Conservation (phyloP, 2,329 filamentous ascomycete species). For the Diplocarpon mali region DNA sequence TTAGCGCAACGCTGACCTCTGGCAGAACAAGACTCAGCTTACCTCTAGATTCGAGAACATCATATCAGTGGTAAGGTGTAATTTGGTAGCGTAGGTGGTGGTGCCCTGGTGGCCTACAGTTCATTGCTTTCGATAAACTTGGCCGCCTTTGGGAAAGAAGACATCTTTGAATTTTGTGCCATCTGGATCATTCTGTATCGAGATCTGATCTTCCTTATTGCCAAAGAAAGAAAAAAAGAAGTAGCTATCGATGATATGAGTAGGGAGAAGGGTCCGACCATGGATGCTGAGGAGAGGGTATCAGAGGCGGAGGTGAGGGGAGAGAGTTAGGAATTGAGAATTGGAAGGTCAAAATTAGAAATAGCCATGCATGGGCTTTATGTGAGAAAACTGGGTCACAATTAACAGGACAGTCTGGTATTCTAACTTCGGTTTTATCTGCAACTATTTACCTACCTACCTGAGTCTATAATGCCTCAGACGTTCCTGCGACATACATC, state of each 20-base stretch:
- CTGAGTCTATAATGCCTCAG: no score
- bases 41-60: slow-evolving; percentile 29
- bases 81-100: slow-evolving; percentile 29
- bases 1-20: no score
- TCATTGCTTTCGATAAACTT: slow-evolving; percentile 18
- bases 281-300: slow-evolving; percentile 19
- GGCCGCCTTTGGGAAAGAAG: slow-evolving; percentile 20
- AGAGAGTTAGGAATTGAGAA: no score
- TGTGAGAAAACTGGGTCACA: no score
- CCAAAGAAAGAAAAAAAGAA: no score
- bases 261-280: slow-evolving; percentile 31
- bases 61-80: slow-evolving; percentile 32
- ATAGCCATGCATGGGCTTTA: no score
- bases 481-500: no score
- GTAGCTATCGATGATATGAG: slow-evolving; percentile 31
- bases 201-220: slow-evolving; percentile 29
- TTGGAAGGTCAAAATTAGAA: no score
- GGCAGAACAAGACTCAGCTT: slow-evolving; percentile 19
- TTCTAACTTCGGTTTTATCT: no score
- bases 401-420: no score
- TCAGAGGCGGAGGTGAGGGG: slow-evolving; percentile 7
- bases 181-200: slow-evolving; percentile 20
- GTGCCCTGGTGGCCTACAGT: slow-evolving; percentile 26
- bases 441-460: no score
- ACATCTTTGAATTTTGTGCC: slow-evolving; percentile 15